These are phyloP conservation scores for Stachybotrys elegans DNA, from an alignment of 2,329 filamentous ascomycete species.

Conservation along the genomic window DNA sequence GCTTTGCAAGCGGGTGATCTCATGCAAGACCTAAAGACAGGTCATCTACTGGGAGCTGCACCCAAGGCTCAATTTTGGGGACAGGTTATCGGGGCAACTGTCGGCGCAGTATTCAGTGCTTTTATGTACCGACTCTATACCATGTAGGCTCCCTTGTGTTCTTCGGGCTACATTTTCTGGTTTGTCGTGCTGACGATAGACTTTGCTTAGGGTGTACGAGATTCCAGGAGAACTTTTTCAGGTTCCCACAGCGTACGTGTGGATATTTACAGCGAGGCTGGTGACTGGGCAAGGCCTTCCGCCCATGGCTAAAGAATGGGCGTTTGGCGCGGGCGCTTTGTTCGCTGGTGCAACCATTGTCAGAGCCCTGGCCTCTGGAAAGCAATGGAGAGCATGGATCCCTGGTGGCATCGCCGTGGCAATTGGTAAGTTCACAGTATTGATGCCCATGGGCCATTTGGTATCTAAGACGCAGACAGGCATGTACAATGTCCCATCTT, in stretches of 20 bases:
- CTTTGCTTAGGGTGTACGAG: conserved; percentile 63
- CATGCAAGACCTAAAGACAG: conserved; percentile 96
- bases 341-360: conserved; percentile 68
- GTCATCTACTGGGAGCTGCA: conserved; percentile 84
- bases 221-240: conserved; percentile 89
- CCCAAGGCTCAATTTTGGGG: conserved; percentile 96
- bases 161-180: background rate
- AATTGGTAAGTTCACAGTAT: conserved; percentile 54
- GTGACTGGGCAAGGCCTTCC: conserved; percentile 90
- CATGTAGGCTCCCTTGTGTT: conserved; percentile 26
- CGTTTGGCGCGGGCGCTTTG: conserved; percentile 65
- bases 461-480: conserved; percentile 38
- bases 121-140: conserved; percentile 88
- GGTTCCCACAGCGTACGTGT: conserved; percentile 91
- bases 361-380: conserved; percentile 54
- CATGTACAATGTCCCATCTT: conserved; percentile 97
- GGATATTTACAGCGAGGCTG: conserved; percentile 92
- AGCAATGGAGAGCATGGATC: conserved; percentile 67
- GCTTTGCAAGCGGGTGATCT: conserved; percentile 93
- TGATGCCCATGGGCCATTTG: background rate
- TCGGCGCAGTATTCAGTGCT: conserved; percentile 81
- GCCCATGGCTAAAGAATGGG: conserved; percentile 75
- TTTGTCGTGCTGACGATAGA: conserved; percentile 5
- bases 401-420: conserved; percentile 95
- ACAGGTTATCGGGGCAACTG: conserved; percentile 83